Conservation (phyloP, 768 basidiomycete genomes). For the Mycena crocata region DNA sequence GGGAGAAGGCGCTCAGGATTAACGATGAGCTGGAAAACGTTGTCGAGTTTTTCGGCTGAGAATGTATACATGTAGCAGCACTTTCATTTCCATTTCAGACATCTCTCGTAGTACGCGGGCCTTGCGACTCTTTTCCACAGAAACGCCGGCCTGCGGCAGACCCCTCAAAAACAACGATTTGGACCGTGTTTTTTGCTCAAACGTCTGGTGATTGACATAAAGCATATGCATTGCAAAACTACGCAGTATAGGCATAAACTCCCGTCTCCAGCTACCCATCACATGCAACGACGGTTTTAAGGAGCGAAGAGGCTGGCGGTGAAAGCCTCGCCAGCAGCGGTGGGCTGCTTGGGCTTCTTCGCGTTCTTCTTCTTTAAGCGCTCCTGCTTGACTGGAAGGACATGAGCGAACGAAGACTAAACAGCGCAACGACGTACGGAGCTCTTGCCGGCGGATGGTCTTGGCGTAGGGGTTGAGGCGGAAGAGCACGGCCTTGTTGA, state of each 20-base stretch:
- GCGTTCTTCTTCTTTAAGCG: slow-evolving; percentile 71
- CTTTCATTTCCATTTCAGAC: too few species aligned
- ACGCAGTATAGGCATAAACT: slow-evolving; percentile 21
- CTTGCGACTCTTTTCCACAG: too few species aligned
- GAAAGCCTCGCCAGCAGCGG: slow-evolving; percentile 85
- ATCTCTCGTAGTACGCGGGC: too few species aligned
- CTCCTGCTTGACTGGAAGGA: slow-evolving; percentile 78
- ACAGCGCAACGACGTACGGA: slow-evolving; percentile 68
- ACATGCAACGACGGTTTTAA: slow-evolving; percentile 44
- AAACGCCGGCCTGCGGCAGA: too few species aligned
- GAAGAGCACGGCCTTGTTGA: slow-evolving; percentile 95
- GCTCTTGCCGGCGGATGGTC: slow-evolving; percentile 88
- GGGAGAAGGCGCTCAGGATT: slow-evolving; percentile 42
- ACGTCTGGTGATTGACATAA: too few species aligned
- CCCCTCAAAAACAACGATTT: too few species aligned
- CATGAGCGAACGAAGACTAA: slow-evolving; percentile 9
- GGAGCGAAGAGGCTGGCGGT: slow-evolving; percentile 86
- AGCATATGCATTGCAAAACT: slow-evolving; percentile 20
- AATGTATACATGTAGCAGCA: too few species aligned
- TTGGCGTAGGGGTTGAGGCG: slow-evolving; percentile 99
- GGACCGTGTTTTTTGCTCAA: too few species aligned
- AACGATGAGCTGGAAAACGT: slow-evolving; percentile 47
- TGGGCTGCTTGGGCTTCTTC: slow-evolving; percentile 72
- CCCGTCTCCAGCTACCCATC: background rate
- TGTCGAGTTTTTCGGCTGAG: slow-evolving; percentile 57